Evolutionary conservation across 2,329 filamentous ascomycete genomes (phyloP), one percentile per base, ranked within the genome.

Genomic region (Coniochaeta sp.): DNA sequence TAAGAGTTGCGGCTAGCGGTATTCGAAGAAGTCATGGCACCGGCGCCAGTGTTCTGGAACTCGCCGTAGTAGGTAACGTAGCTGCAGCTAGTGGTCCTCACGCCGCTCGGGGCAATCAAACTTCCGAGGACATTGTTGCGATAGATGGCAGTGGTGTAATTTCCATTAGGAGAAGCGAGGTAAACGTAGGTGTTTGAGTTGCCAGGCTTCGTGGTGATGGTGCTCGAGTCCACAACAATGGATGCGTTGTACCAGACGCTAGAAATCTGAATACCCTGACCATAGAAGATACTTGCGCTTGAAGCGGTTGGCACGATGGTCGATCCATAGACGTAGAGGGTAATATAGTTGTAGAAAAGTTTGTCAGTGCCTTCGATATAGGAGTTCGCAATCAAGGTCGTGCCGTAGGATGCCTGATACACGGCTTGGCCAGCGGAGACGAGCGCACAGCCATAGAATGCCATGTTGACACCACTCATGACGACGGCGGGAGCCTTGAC

Each of bases 361-460:
- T 78, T 78, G 57, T 77, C 73, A 6, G 69, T 63, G 1, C 74
- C 77, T 61, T 79, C 75, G 9, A 80, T 69, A 60, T 78, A 79
- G 0, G 75, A 77, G 62, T 78, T 72, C 9, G 75, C 75, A 26
- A 80, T 71, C 28, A 80, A 63, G 1, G 69, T 71, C 0, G 73
- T 67, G 3, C 74, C 73, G 3, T 67, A 63, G 8, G 60, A 67
- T 1, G 69, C 68, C 6, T 67, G 68, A 31, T 72, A 62, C 6
- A 64, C 66, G 2, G 64, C 61, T 7, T 61, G 59, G 16, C 77
- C 75, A 0, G 73, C 71, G 6, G 76, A 72, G 5, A 79, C 65
- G 6, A 80, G 70, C 19, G 76, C 72, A 47, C 76, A 79, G n/a
- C 71, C 69, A 62, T 80, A 79, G 58, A 78, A 76, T 1, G 72